Percentiles rank a stretch among this genome's conserved stretches.
Evolutionary conservation across 371 early-diverging fungal genomes (phyloP).

Genomic region (Actinomortierella wolfii): DNA sequence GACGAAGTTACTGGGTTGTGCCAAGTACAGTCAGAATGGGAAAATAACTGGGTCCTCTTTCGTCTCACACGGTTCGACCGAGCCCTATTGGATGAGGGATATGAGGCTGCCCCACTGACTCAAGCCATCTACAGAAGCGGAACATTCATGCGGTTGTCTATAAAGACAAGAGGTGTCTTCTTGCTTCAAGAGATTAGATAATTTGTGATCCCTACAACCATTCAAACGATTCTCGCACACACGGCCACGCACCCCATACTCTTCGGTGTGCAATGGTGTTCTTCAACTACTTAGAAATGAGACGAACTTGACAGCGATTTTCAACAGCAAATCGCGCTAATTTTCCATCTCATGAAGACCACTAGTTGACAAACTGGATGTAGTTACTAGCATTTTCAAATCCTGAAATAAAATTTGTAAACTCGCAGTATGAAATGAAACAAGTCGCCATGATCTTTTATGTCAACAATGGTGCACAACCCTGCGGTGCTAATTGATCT

Average conservation of each 20-base stretch:
- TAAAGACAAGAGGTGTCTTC: slow-evolving; percentile 11
- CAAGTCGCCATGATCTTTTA: too few relatives aligned
- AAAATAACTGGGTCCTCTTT: slow-evolving; percentile 19
- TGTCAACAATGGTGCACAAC: too few relatives aligned
- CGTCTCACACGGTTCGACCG: slow-evolving; percentile 23
- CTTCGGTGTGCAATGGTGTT: slow-evolving; percentile 9
- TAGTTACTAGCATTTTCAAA: too few relatives aligned
- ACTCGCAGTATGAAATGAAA: background rate
- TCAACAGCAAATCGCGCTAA: background rate
- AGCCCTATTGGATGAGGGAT: slow-evolving; percentile 17
- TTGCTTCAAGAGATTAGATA: slow-evolving; percentile 12
- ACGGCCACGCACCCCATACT: slow-evolving; percentile 16
- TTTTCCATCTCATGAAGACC: background rate
- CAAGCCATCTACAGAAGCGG: slow-evolving; percentile 14
- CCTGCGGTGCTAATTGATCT: too few relatives aligned
- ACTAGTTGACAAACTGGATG: too few relatives aligned
- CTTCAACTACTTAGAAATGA: background rate
- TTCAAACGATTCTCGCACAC: slow-evolving; percentile 15
- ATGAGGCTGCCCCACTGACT: slow-evolving; percentile 14
- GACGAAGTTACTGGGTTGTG: slow-evolving; percentile 23
- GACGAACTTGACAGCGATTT: background rate
- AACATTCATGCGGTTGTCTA: slow-evolving; percentile 18
- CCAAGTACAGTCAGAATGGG: slow-evolving; percentile 10
- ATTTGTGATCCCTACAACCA: slow-evolving; percentile 11
- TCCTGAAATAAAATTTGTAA: slow-evolving; percentile 1